Evolutionary conservation across 768 basidiomycete genomes (phyloP).

Genomic region (Fistulinella prunicolor): DNA sequence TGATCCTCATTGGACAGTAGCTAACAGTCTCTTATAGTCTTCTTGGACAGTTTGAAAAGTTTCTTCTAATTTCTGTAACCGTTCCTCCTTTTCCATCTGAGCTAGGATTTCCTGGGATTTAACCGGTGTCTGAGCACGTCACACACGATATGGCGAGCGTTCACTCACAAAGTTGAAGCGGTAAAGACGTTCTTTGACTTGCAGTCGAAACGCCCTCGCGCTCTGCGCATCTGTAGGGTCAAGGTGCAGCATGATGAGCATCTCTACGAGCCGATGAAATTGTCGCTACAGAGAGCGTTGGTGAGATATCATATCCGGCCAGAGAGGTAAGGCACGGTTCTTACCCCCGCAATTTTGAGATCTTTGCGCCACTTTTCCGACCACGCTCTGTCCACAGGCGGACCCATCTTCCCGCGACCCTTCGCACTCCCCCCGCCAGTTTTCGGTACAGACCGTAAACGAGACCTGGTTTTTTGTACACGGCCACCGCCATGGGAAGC

Average conservation of each 20-base stretch:
- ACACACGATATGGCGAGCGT: not conserved
- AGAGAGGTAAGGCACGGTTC: constrained; percentile 11
- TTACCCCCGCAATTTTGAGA: constrained; percentile 86
- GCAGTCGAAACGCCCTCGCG: constrained; percentile 70
- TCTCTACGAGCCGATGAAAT: constrained; percentile 89
- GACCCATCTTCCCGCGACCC: constrained; percentile 62
- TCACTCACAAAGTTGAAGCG: constrained; percentile 88
- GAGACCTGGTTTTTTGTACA: constrained; percentile 38
- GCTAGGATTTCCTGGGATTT: constrained; percentile 71
- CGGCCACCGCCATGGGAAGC: constrained; percentile 50
- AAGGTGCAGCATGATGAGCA: constrained; percentile 75
- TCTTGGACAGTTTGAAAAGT: constrained; percentile 85
- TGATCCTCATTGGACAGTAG: constrained; percentile 35
- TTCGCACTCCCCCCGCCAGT: constrained; percentile 18
- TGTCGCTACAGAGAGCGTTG: constrained; percentile 61
- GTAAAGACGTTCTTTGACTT: constrained; percentile 93
- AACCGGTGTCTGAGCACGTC: constrained; percentile 1
- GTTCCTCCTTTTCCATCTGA: constrained; percentile 84
- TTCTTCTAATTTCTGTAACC: constrained; percentile 86
- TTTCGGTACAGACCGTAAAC: constrained; percentile 30
- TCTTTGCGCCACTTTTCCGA: constrained; percentile 76
- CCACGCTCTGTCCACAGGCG: constrained; percentile 77
- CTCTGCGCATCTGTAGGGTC: constrained; percentile 56
- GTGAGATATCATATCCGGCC: not conserved
- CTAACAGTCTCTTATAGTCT: constrained; percentile 82